Conservation (phyloP, 805 yeast species). For the Wickerhamiella bombiphila region DNA sequence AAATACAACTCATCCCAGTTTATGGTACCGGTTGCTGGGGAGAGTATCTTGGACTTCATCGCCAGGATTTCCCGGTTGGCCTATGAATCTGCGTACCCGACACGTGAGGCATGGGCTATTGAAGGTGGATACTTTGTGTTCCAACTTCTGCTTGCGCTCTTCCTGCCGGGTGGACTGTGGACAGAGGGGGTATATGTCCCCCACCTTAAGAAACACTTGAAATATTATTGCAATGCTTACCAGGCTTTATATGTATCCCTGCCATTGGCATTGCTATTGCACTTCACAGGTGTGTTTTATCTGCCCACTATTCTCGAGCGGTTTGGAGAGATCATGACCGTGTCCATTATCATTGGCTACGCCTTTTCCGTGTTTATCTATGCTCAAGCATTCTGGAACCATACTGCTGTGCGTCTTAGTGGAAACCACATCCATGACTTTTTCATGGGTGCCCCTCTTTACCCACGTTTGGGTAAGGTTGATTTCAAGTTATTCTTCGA, state of each 20-base stretch:
- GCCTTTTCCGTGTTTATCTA: conserved; percentile 54
- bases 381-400: conserved; percentile 47
- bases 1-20: conserved; percentile 60
- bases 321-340: conserved; percentile 86
- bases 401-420: conserved; percentile 79
- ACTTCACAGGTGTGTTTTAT: conserved; percentile 60
- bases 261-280: conserved; percentile 43
- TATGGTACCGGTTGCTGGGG: conserved; percentile 49
- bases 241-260: conserved; percentile 64
- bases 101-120: conserved; percentile 44
- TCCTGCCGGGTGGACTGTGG: conserved; percentile 77
- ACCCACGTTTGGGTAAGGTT: conserved; percentile 84
- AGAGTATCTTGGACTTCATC: conserved; percentile 33
- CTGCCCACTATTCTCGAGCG: conserved; percentile 61
- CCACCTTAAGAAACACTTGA: conserved; percentile 70
- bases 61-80: conserved; percentile 30
- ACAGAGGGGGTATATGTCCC: conserved; percentile 86
- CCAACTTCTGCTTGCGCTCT: conserved; percentile 64
- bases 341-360: conserved; percentile 72
- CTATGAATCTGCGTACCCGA: conserved; percentile 32
- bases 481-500: conserved; percentile 96
- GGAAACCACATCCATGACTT: conserved; percentile 82
- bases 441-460: conserved; percentile 95
- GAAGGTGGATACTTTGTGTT: conserved; percentile 54
- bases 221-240: conserved; percentile 88